Evolutionary conservation across 1,139 yeast species (phyloP).

Genomic region (Suhomyces kunorum): DNA sequence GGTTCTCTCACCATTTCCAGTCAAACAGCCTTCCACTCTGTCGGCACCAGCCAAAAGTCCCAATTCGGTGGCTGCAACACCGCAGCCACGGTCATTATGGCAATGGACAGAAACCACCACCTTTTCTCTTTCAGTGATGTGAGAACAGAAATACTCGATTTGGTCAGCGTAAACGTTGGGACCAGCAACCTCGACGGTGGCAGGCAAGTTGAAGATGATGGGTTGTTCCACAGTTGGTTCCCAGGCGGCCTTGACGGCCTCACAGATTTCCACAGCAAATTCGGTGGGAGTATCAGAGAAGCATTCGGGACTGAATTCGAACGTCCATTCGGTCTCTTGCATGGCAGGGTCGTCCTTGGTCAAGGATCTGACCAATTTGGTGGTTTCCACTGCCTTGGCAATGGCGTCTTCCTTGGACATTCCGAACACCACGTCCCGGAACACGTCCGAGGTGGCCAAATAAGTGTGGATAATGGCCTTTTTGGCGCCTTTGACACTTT

Average conservation of each 20-base stretch:
- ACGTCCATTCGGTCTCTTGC: slow-evolving; percentile 46
- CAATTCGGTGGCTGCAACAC: slow-evolving; percentile 52
- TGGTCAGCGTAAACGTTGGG: slow-evolving; percentile 55
- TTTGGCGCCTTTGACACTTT: slow-evolving; percentile 49
- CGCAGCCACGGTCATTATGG: slow-evolving; percentile 53
- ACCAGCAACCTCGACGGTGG: slow-evolving; percentile 51
- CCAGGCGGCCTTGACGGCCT: slow-evolving; percentile 51
- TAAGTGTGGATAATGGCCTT: slow-evolving; percentile 50
- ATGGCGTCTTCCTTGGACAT: slow-evolving; percentile 46
- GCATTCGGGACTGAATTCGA: slow-evolving; percentile 50
- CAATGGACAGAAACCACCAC: slow-evolving; percentile 50
- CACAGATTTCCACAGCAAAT: slow-evolving; percentile 47
- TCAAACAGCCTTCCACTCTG: slow-evolving; percentile 52
- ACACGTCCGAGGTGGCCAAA: slow-evolving; percentile 49
- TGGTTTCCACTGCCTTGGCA: slow-evolving; percentile 42
- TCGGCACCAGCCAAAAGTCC: slow-evolving; percentile 54
- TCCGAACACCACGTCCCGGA: slow-evolving; percentile 49
- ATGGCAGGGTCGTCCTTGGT: slow-evolving; percentile 45
- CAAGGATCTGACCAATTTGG: slow-evolving; percentile 42
- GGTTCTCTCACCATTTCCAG: slow-evolving; percentile 53
- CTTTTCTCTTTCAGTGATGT: slow-evolving; percentile 47
- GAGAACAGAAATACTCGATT: slow-evolving; percentile 46
- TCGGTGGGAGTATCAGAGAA: slow-evolving; percentile 48
- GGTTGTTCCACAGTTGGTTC: slow-evolving; percentile 45
- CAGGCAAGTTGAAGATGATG: slow-evolving; percentile 50